Percentiles rank a stretch among this genome's conserved stretches.
Evolutionary conservation across 495 filamentous ascomycete species (phyloP).

Genomic region (Penicillium lividum): DNA sequence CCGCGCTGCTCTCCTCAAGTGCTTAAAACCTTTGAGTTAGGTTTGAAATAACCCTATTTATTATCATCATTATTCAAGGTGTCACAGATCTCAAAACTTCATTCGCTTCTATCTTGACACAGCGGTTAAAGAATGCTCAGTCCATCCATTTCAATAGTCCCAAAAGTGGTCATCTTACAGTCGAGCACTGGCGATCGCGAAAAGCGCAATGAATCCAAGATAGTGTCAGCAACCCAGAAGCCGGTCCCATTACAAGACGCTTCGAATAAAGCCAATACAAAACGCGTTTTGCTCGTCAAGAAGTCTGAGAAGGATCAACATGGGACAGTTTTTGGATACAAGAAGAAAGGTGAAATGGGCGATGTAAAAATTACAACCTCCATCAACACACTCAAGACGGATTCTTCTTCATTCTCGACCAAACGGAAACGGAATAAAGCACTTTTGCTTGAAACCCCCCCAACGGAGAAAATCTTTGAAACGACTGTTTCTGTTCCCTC

Average conservation of each 20-base stretch:
- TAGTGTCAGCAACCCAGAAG: background rate
- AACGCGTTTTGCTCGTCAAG: background rate
- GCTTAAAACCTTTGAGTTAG: no score
- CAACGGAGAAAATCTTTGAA: background rate
- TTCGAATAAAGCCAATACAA: background rate
- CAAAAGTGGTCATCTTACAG: no score
- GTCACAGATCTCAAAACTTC: no score
- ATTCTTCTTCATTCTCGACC: background rate
- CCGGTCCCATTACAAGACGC: background rate
- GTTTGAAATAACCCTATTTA: no score
- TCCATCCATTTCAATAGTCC: no score
- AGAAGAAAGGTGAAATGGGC: background rate
- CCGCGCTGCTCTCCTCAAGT: no score
- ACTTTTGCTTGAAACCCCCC: background rate
- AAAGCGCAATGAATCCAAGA: slow-evolving; percentile 1
- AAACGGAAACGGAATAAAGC: background rate
- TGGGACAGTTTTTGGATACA: background rate
- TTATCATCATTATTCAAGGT: no score
- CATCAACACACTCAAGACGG: background rate
- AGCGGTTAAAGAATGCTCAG: no score
- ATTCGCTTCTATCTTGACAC: no score
- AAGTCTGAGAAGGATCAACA: background rate
- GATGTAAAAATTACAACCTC: background rate
- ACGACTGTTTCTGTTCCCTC: background rate
- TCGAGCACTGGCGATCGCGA: background rate